Evolutionary conservation across 176 grass and related monocot genomes (phyloP), one percentile per base, ranked within the genome.

Genomic region (Rhynchospora tenuis): DNA sequence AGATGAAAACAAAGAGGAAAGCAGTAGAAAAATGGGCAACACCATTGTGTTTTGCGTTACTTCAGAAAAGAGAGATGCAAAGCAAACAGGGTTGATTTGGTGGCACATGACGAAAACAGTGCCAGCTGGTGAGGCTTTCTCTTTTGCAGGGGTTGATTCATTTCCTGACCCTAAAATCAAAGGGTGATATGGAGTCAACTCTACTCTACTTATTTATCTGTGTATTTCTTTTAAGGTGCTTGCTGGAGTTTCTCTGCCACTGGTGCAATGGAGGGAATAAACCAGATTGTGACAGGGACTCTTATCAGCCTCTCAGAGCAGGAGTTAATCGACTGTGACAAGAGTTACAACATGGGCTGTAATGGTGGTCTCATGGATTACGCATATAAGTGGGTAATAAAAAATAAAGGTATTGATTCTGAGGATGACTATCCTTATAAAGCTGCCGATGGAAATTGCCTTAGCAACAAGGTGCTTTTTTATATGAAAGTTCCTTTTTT

Each of bases 181-280:
- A 42, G 8, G 2, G 29, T 68, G 31, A 8, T 64, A 15, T 43
- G 7, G 0, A 2, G 14, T 16, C 42, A 9, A 7, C 33, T 68
- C 55, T 51, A 13, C 24, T 29, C 2, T 47, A 71, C 9, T 4
- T 22, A 46, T 46, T 71, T 23, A 46, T 46, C 67, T 10, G 9
- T 44, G 1, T 20, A 0, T 80, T 44, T 77, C 4, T 79, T 66
- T 84, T 57, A 59, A 98, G 95, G 95, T 81, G 92, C 91, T 83
- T 98, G 95, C 82, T 98, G 95, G 95, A 91, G 92, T 62, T 98
- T 98, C 85, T 95, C 92, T 4, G 92, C 95, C 38, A 95, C 92
- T 85, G 95, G 92, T 78, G 92, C 95, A 58, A 95, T 98, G 15
- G 95, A 98, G 87, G 95, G 95, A 82, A 98, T 98, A 86, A 98